Evolutionary conservation across 192 early-diverging fungal species (phyloP), one percentile per base, ranked within the genome.

Genomic region (Dimargaris xerosporica): DNA sequence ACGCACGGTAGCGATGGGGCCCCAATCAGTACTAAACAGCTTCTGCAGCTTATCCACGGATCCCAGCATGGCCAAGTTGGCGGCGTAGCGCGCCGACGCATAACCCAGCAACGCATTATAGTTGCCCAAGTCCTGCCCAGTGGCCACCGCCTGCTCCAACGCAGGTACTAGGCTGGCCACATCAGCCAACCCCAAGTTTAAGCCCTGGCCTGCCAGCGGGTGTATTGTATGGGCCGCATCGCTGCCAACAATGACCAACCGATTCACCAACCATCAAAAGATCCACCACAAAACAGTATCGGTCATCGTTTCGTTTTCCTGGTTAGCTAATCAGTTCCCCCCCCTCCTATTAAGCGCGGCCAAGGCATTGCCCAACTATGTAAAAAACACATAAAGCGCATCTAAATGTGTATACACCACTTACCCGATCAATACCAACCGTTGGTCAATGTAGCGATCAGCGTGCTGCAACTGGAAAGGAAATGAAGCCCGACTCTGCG

Each of bases 161-260:
- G 85, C 73, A 21, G 72, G 65, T 0, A 80, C 69, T 21, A 98
- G 71, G 44, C 78, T 74, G 65, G 86, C 78, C 0, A 89, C 88
- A 71, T 98, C 95, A 17, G 82, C 77, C 5, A 98, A 67, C 2
- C 94, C 96, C 69, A 95, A 81, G 72, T 98, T 98, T 29, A 98
- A 74, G 13, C 96, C 96, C 73, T 95, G 96, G 6, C 96, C 96
- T 11, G 93, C 96, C 61, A 96, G 78, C 39, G 96, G 96, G 67
- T 98, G 94, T 50, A 96, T 84, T 0, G 89, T 81, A 70, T 98
- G 96, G 23, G 94, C 96, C 23, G 96, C 92, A 70, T 98, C 96
- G 34, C 34, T 39, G 7, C 34, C 2, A 39, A 39, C 34, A 7
- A 39, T 39, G 34, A 7, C 3, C 34, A 39, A 39, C 34, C 34